These are phyloP conservation scores for Harringtonia aguacate DNA, from an alignment of 2,329 filamentous ascomycete genomes.

Conservation along the genomic window DNA sequence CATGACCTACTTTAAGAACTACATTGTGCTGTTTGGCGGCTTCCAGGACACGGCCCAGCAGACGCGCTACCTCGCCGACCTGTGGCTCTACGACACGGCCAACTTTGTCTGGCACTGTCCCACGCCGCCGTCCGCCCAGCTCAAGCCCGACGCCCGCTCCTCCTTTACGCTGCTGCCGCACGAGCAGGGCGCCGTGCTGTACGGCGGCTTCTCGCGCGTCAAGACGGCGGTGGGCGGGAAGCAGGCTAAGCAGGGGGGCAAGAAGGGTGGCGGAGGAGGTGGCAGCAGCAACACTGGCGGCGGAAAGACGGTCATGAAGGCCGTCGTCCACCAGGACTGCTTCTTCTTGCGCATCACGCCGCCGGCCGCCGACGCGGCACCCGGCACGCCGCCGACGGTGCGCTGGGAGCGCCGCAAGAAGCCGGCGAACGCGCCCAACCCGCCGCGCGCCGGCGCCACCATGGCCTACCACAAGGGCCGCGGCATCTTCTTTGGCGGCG, in stretches of 20 bases:
- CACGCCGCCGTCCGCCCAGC: constrained; percentile 60
- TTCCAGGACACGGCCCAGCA: constrained; percentile 96
- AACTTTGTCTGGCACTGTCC: constrained; percentile 80
- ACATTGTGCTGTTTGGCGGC: constrained; percentile 88
- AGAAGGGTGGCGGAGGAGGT: constrained; percentile 22
- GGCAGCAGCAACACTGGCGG: constrained; percentile 38
- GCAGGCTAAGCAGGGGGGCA: too few relatives aligned
- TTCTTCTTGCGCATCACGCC: constrained; percentile 80
- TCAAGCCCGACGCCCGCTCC: constrained; percentile 82
- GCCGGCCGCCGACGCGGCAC: constrained; percentile 54
- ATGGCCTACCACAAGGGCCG: constrained; percentile 93
- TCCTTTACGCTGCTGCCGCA: constrained; percentile 89
- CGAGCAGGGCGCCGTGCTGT: constrained; percentile 80
- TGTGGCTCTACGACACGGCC: constrained; percentile 92
- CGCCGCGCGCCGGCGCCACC: constrained; percentile 75
- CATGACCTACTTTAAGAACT: constrained; percentile 96
- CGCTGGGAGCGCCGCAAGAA: constrained; percentile 92
- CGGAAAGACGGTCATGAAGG: constrained; percentile 66
- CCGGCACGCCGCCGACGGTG: constrained; percentile 58
- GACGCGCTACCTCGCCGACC: constrained; percentile 84
- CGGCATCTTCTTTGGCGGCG: constrained; percentile 87
- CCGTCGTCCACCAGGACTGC: constrained; percentile 87
- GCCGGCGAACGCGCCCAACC: constrained; percentile 79
- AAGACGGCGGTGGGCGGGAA: constrained; percentile 64
- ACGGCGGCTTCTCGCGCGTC: constrained; percentile 86